Evolutionary conservation across 192 early-diverging fungal species (phyloP), one percentile per base, ranked within the genome.

Genomic region (Haplosporangium gracile): DNA sequence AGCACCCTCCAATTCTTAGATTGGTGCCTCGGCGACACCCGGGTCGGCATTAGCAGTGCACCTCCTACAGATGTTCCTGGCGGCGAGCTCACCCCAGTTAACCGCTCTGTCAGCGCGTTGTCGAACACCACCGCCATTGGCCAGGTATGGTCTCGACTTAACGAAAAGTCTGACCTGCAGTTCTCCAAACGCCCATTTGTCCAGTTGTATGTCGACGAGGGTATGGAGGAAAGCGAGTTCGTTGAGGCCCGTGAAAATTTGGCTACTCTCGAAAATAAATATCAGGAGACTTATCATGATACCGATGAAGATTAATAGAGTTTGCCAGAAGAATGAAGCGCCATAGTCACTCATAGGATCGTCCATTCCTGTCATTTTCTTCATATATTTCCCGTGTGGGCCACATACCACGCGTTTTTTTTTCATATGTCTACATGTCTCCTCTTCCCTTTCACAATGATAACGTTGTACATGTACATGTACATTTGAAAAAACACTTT

Each of bases 161-260:
- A 99, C 90, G 97, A 98, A 94, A 99, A 99, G 95, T 99, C 99
- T 85, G 98, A 99, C 90, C 95, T 99, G 77, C 98, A 99, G 98
- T 99, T 98, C 91, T 97, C 99, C 90, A 99, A 99, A 95, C 98
- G 99, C 91, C 98, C 99, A 81, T 99, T 99, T 88, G 99, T 99
- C 70, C 99, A 99, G 93, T 99, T 98, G 99, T 99, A 98, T 89
- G 99, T 99, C 77, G 99, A 98, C 89, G 99, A 99, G 92, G 97
- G 99, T 93, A 99, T 99, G 99, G 98, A 99, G 92, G 99, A 99
- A 92, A 98, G 99, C 89, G 99, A 99, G 92, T 99, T 99, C 96
- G 98, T 97, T 77, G 99, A 99, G 93, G 99, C 98, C 75, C 98
- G 98, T 93, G 99, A 99, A 91, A 98, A 99, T 91, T 95, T 99